Conservation (phyloP, 345 rosid genomes). For the Ailanthus altissimus region DNA sequence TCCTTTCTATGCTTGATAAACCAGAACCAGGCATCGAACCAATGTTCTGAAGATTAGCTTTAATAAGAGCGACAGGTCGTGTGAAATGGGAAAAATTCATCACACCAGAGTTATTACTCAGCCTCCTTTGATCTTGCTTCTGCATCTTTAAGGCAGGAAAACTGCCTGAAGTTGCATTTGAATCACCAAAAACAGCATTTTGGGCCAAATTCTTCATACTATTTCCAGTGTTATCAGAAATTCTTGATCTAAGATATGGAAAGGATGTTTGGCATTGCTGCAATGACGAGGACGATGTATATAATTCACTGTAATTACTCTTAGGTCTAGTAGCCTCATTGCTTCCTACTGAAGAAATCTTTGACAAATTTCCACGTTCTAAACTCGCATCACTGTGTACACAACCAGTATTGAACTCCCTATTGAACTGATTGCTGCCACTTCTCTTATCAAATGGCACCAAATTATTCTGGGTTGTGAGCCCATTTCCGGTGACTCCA, state of each 20-base stretch:
- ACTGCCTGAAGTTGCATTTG: slow-evolving; percentile 20
- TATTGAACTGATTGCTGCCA: slow-evolving; percentile 30
- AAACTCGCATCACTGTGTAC: slow-evolving; percentile 22
- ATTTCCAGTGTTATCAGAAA: slow-evolving; percentile 33
- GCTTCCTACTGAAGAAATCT: slow-evolving; percentile 27
- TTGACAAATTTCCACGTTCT: slow-evolving; percentile 31
- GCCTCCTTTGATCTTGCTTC: slow-evolving; percentile 39
- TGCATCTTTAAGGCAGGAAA: slow-evolving; percentile 38
- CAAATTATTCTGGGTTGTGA: slow-evolving; percentile 40
- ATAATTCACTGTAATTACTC: slow-evolving; percentile 31
- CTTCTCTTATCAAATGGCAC: slow-evolving; percentile 38
- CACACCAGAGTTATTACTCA: slow-evolving; percentile 41
- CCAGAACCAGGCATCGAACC: slow-evolving; percentile 30
- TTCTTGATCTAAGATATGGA: slow-evolving; percentile 43
- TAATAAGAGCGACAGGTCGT: slow-evolving; percentile 53
- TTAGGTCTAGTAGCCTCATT: slow-evolving; percentile 27
- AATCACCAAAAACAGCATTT: slow-evolving; percentile 30
- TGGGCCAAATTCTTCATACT: slow-evolving; percentile 19
- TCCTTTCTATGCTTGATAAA: slow-evolving; percentile 27
- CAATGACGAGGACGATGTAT: slow-evolving; percentile 29
- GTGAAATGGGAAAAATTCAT: slow-evolving; percentile 67
- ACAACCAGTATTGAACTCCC: slow-evolving; percentile 28
- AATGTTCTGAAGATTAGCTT: slow-evolving; percentile 42
- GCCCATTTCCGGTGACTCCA: slow-evolving; percentile 52
- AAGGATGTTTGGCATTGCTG: slow-evolving; percentile 41